Base-by-base conservation (phyloP, 306 rosid genomes). In the Cyamopsis tetragonoloba region DNA sequence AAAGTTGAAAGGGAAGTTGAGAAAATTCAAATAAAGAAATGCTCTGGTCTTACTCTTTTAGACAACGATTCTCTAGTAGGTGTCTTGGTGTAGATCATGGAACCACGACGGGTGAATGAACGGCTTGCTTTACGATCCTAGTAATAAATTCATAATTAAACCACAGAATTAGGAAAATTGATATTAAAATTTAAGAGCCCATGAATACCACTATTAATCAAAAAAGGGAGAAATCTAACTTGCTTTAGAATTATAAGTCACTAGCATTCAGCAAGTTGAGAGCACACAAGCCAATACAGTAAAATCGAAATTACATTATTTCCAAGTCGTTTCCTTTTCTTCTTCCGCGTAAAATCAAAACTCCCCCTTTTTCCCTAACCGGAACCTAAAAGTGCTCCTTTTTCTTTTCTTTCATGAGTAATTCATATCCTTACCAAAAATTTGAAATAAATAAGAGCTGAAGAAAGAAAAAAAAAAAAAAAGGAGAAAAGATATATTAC, bases 81-180 rank as follows among this genome's bases (percentile, higher is more conserved):
- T 31, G 96, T 85, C 81, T 95, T 95, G 28, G 99, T 95, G 83
- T 90, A 90, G 67, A 87, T 76, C 80, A 95, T 70, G 19, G 99
- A 86, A 66, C 92, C 95, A 41, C 95, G 91, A 67, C 89, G 95
- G 63, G 96, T 80, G 70, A 95, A 95, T 4, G 97, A 88, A 75
- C 91, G 83, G 77, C 71, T 88, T 15, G 89, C 79, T 63, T 95
- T 90, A 62, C 88, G 86, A 80, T 95, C 99, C 99, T 95, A 80
- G 81, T 28, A 51, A 68, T 46, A 73, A 20, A 26, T 27, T 28
- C 56, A 68, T 46, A 73, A 20, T 32, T 27, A 76, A 60, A 49
- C 77, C 54, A 60, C 31, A 38, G 2, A 28, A 1, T 64, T 42
- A 20, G 50, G 18, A 50, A 58, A 55, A 31, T 2, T 18, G 17